These are phyloP conservation scores for Fagopyrum esculentum DNA, from an alignment of 148 eudicot species.

Conservation along the genomic window DNA sequence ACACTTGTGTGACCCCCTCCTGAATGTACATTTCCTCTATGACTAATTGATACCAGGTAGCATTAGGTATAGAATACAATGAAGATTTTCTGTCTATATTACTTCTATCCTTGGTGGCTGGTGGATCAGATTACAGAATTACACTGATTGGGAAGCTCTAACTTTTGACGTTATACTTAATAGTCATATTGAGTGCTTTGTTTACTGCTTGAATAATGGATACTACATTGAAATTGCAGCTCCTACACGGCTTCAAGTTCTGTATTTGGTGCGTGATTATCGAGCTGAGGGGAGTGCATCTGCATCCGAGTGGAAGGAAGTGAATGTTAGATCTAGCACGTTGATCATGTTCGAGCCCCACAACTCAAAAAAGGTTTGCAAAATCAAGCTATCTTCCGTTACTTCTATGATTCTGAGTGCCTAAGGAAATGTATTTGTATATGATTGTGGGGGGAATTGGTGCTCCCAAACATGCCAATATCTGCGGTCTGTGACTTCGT, in stretches of 20 bases:
- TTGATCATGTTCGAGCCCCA: conserved; percentile 67
- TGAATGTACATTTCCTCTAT: not conserved
- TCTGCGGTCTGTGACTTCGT: no score
- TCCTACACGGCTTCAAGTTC: conserved; percentile 66
- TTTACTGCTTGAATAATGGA: not conserved
- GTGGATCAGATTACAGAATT: not conserved
- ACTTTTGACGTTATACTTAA: no score
- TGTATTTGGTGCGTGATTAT: conserved; percentile 75
- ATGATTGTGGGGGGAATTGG: no score
- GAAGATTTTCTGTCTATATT: not conserved
- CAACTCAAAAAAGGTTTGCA: conserved; percentile 47
- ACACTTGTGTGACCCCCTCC: not conserved
- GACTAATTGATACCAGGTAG: not conserved
- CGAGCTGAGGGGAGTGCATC: conserved; percentile 67
- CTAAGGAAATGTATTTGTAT: conserved; percentile 21
- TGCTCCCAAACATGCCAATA: no score
- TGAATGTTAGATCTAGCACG: conserved; percentile 70
- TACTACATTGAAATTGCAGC: conserved; percentile 39
- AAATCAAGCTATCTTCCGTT: conserved; percentile 72
- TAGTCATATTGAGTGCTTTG: not conserved
- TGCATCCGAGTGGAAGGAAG: conserved; percentile 61
- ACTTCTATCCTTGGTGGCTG: no score
- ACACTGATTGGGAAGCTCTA: not conserved
- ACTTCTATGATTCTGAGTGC: conserved; percentile 73
- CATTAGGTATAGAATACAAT: not conserved